phyloP scores from a whole-genome alignment of 176 grass and related monocot genomes.

The Saccharum spontaneum region DNA sequence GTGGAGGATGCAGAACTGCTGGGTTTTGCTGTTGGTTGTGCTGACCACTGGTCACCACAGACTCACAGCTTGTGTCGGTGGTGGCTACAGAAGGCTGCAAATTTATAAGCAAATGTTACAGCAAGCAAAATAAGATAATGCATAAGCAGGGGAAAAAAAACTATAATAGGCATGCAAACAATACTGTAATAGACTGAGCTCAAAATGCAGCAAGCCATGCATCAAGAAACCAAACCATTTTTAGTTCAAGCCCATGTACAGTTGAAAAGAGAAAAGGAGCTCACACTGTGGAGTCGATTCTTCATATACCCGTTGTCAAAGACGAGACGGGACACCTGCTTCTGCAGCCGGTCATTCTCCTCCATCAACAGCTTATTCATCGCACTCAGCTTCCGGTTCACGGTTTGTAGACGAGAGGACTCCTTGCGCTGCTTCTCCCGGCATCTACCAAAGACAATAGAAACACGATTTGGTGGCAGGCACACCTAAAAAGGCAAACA shows the following conservation, averaged over 20 bases:
- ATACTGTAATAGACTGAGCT: background rate
- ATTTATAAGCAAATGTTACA: conserved; percentile 12
- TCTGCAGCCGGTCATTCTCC: conserved; percentile 97
- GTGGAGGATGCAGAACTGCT: conserved; percentile 65
- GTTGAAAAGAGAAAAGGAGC: background rate
- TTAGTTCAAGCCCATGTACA: background rate
- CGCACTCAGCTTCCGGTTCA: conserved; percentile 86
- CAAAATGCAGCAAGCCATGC: background rate
- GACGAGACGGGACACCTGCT: conserved; percentile 92
- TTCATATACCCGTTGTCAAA: conserved; percentile 73
- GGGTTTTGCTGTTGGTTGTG: conserved; percentile 78
- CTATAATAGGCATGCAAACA: background rate
- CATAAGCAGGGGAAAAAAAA: background rate
- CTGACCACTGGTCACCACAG: conserved; percentile 97
- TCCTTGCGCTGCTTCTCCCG: conserved; percentile 99
- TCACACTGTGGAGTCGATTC: conserved; percentile 77
- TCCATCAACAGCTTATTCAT: conserved; percentile 99
- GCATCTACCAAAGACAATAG: conserved; percentile 55
- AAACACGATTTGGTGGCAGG: conserved; percentile 16
- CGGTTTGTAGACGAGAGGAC: conserved; percentile 87
- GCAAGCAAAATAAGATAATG: background rate
- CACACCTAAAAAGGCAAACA: conserved; percentile 1
- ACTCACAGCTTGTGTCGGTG: conserved; percentile 98
- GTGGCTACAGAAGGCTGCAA: conserved; percentile 80
- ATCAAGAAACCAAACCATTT: background rate